phyloP scores from a whole-genome alignment of 1,284 basidiomycete genomes.

The Pyrrhoderma lamaoense region DNA sequence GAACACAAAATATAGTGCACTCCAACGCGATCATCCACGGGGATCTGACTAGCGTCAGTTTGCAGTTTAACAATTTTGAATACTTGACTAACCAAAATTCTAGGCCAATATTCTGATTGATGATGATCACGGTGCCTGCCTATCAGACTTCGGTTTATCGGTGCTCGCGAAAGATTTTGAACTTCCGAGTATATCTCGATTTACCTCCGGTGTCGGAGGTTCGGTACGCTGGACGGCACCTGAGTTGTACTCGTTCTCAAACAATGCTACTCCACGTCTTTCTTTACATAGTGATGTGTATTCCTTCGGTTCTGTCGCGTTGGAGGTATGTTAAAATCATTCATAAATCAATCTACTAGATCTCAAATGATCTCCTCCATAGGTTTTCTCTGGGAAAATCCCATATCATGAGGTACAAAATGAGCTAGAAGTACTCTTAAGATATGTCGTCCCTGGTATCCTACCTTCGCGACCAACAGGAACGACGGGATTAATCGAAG shows the following conservation, averaged over 20 bases:
- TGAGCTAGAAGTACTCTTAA: slow-evolving; percentile 15
- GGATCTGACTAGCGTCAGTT: slow-evolving; percentile 12
- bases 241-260: slow-evolving; percentile 11
- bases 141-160: slow-evolving; percentile 16
- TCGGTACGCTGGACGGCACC: slow-evolving; percentile 17
- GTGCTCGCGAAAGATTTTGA: slow-evolving; percentile 15
- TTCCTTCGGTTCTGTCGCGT: slow-evolving; percentile 15
- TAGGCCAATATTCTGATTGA: slow-evolving; percentile 13
- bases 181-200: slow-evolving; percentile 11
- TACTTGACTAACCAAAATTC: neutral
- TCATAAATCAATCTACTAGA: neutral
- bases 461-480: slow-evolving; percentile 8
- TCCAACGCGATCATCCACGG: slow-evolving; percentile 17
- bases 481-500: neutral
- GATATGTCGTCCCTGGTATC: slow-evolving; percentile 13
- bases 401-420: slow-evolving; percentile 14
- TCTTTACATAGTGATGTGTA: slow-evolving; percentile 13
- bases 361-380: neutral
- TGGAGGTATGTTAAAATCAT: slow-evolving; percentile 2
- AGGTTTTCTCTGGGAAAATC: slow-evolving; percentile 12
- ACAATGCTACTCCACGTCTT: neutral
- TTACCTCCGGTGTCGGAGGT: slow-evolving; percentile 9
- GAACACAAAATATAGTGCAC: slow-evolving; percentile 3
- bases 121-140: slow-evolving; percentile 12
- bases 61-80: neutral